These are phyloP conservation scores for Myriangium duriaei DNA, from an alignment of 2,329 filamentous ascomycete genomes.

Conservation along the genomic window DNA sequence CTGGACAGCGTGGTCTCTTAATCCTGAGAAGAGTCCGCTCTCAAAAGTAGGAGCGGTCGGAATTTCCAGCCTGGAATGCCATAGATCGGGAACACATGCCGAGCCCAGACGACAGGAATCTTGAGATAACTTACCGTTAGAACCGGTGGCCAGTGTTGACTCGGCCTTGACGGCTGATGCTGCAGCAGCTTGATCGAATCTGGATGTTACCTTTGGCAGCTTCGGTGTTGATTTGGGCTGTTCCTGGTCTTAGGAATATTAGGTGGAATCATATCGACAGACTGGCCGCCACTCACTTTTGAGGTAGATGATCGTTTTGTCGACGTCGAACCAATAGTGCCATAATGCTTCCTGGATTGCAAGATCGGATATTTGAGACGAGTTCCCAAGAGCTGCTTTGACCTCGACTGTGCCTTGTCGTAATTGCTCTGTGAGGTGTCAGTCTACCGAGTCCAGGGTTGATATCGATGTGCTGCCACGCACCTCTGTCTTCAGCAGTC, in stretches of 20 bases:
- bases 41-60: no score
- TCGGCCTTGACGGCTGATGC: slow-evolving; percentile 25
- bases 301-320: slow-evolving; percentile 71
- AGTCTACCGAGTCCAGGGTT: slow-evolving; percentile 7
- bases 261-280: slow-evolving; percentile 2
- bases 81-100: no score
- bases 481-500: slow-evolving; percentile 28
- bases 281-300: slow-evolving; percentile 42
- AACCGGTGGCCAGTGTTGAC: no score
- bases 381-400: slow-evolving; percentile 49
- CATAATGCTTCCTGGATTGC: slow-evolving; percentile 85
- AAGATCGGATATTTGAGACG: slow-evolving; percentile 48
- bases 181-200: slow-evolving; percentile 34
- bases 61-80: no score
- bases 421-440: slow-evolving; percentile 39
- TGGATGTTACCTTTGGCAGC: slow-evolving; percentile 26
- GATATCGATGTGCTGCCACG: neutral
- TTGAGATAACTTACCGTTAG: neutral
- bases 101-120: slow-evolving; percentile 4
- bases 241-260: slow-evolving; percentile 17
- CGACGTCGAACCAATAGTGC: slow-evolving; percentile 92
- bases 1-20: no score
- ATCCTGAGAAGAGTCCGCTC: no score
- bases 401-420: slow-evolving; percentile 55
- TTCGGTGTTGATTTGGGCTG: slow-evolving; percentile 17